Conservation (phyloP, 2,329 filamentous ascomycete species). For the Zasmidium citrigriseum region DNA sequence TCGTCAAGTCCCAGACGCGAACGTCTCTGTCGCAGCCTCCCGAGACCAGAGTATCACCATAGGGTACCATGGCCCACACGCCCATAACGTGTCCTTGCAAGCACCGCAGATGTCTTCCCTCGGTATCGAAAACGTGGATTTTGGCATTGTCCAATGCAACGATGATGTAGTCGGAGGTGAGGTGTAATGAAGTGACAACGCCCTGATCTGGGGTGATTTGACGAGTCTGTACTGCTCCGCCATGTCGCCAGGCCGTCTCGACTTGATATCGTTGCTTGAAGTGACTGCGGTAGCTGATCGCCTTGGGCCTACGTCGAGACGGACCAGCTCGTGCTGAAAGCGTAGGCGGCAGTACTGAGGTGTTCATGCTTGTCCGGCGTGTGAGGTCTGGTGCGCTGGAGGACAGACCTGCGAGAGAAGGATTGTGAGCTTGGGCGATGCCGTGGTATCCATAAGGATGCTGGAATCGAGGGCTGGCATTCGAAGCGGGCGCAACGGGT, state of each 20-base stretch:
- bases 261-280: constrained; percentile 98
- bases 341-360: constrained; percentile 25
- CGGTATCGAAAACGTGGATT: constrained; percentile 95
- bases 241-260: constrained; percentile 93
- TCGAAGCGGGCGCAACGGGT: constrained; percentile 15
- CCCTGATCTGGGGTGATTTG: constrained; percentile 96
- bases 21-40: constrained; percentile 97
- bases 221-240: constrained; percentile 77
- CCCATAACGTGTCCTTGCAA: constrained; percentile 97
- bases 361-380: constrained; percentile 26
- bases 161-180: constrained; percentile 95
- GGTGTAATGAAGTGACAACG: constrained; percentile 91
- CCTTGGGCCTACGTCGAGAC: constrained; percentile 55
- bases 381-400: constrained; percentile 51
- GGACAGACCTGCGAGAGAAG: constrained; percentile 41
- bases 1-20: constrained; percentile 92
- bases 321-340: constrained; percentile 38
- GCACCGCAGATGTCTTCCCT: constrained; percentile 84
- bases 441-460: constrained; percentile 31
- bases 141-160: constrained; percentile 97
- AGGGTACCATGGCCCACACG: constrained; percentile 99
- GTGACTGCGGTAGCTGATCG: constrained; percentile 88
- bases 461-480: constrained; percentile 21
- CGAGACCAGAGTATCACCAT: constrained; percentile 92
- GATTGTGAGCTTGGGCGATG: constrained; percentile 26